Conservation (phyloP, 371 early-diverging fungal genomes). For the Ordospora pajunii region DNA sequence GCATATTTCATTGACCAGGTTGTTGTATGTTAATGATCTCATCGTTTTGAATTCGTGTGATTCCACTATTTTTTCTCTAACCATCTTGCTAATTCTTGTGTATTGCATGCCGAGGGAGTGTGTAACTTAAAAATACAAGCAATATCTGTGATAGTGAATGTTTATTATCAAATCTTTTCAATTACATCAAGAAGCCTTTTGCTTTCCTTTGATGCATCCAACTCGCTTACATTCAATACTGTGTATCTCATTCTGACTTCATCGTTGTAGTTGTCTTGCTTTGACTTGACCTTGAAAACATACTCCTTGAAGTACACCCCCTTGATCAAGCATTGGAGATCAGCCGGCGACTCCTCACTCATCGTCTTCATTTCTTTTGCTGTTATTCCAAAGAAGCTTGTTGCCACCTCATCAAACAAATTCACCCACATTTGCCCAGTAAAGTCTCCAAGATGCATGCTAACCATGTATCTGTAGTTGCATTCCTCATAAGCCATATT, state of each 20-base stretch:
- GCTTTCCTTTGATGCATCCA: constrained; percentile 33
- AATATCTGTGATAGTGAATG: background rate
- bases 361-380: constrained; percentile 41
- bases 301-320: constrained; percentile 28
- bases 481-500: constrained; percentile 45
- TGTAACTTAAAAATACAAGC: background rate
- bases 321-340: constrained; percentile 36
- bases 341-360: constrained; percentile 28
- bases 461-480: constrained; percentile 50
- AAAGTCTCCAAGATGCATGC: constrained; percentile 43
- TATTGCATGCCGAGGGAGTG: background rate
- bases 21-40: background rate
- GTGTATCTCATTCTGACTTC: constrained; percentile 39
- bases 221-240: background rate
- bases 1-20: background rate
- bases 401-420: constrained; percentile 54
- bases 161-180: constrained; percentile 22
- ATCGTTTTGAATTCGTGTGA: background rate
- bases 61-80: constrained; percentile 1
- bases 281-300: constrained; percentile 35
- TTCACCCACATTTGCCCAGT: constrained; percentile 55
- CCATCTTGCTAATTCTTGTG: background rate
- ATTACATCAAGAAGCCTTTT: constrained; percentile 30
- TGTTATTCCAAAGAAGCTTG: constrained; percentile 41
- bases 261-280: constrained; percentile 48